Evolutionary conservation across 306 rosid genomes (phyloP).

Genomic region (Cucumis sativus): Cucumber_9930_V3 NC_026657.2:4085501-4086000

Average conservation of each 20-base stretch:
- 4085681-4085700: conserved; percentile 22
- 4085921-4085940: conserved; percentile 53
- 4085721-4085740: conserved; percentile 20
- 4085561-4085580: conserved; percentile 84
- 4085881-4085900: conserved; percentile 62
- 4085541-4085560: conserved; percentile 65
- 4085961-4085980: conserved; percentile 77
- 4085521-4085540: conserved; percentile 61
- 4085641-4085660: conserved; percentile 81
- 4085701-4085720: conserved; percentile 81
- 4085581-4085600: conserved; percentile 61
- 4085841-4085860: conserved; percentile 75
- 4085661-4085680: conserved; percentile 41
- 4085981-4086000: conserved; percentile 47
- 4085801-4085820: conserved; percentile 43
- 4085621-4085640: conserved; percentile 73
- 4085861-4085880: conserved; percentile 57
- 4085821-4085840: conserved; percentile 68
- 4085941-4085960: conserved; percentile 36
- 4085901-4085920: conserved; percentile 26
- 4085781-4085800: conserved; percentile 24
- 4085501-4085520: conserved; percentile 58
- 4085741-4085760: conserved; percentile 5
- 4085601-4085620: conserved; percentile 50
- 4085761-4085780: not conserved